Conservation (phyloP, 169 alveolate genomes). For the Plasmodium gonderi region DNA sequence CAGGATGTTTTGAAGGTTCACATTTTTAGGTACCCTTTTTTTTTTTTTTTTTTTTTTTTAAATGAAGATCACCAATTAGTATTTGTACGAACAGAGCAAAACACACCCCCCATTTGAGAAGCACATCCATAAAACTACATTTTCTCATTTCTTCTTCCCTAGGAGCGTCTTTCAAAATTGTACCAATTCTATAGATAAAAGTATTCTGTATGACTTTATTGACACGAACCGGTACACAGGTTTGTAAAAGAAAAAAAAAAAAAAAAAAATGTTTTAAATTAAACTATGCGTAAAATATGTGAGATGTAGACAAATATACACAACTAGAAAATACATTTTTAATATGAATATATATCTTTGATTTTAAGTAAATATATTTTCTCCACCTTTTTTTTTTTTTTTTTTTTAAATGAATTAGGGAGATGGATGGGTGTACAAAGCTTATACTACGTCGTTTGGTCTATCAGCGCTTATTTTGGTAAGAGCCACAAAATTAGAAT, state of each 20-base stretch:
- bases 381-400: not conserved
- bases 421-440: constrained; percentile 75
- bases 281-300: no score
- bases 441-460: constrained; percentile 63
- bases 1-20: constrained; percentile 64
- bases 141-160: not conserved
- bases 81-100: not conserved
- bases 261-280: no score
- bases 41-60: not conserved
- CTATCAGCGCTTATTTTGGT: constrained; percentile 72
- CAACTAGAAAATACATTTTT: no score
- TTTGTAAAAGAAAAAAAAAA: not conserved
- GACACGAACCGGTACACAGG: constrained; percentile 68
- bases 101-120: not conserved
- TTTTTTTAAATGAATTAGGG: constrained; percentile 4
- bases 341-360: no score
- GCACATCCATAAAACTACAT: not conserved
- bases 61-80: not conserved
- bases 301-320: no score
- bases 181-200: constrained; percentile 57
- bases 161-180: constrained; percentile 74
- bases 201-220: constrained; percentile 59
- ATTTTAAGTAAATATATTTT: no score
- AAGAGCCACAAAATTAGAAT: not conserved
- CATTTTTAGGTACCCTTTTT: constrained; percentile 28